These are phyloP conservation scores for Acmispon strigosus DNA, from an alignment of 306 rosid species.

Conservation along the genomic window DNA sequence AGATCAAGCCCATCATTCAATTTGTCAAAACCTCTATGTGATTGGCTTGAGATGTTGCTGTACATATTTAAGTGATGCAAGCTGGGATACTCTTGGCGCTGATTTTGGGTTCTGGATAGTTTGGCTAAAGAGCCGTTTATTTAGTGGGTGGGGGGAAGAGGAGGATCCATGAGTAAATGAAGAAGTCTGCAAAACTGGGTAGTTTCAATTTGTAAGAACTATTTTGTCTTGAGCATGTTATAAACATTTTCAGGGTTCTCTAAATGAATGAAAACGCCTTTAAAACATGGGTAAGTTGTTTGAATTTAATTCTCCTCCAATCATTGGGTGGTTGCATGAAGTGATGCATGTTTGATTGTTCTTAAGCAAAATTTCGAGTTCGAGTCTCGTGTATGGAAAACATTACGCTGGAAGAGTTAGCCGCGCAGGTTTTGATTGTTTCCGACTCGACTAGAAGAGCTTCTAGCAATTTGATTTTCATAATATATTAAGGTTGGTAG, in stretches of 20 bases:
- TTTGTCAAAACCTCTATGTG: conserved; percentile 18
- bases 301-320: neutral
- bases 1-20: conserved; percentile 26
- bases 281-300: neutral
- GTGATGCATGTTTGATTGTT: no score
- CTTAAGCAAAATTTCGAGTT: no score
- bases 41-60: conserved; percentile 59
- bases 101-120: conserved; percentile 29
- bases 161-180: conserved; percentile 24
- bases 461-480: neutral
- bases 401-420: no score
- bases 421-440: no score
- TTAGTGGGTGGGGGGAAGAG: conserved; percentile 16
- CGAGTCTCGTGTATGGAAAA: no score
- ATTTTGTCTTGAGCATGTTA: conserved; percentile 35
- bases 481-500: no score
- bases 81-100: conserved; percentile 32
- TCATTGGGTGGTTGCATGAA: no score
- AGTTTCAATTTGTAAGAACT: conserved; percentile 41
- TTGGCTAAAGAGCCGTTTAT: conserved; percentile 32
- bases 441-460: no score
- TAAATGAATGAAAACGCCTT: conserved; percentile 36
- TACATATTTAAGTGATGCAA: conserved; percentile 59
- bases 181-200: conserved; percentile 48
- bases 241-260: conserved; percentile 37